These are phyloP conservation scores for Pestalotiopsis sp. DNA, from an alignment of 2,329 filamentous ascomycete species.

Conservation along the genomic window DNA sequence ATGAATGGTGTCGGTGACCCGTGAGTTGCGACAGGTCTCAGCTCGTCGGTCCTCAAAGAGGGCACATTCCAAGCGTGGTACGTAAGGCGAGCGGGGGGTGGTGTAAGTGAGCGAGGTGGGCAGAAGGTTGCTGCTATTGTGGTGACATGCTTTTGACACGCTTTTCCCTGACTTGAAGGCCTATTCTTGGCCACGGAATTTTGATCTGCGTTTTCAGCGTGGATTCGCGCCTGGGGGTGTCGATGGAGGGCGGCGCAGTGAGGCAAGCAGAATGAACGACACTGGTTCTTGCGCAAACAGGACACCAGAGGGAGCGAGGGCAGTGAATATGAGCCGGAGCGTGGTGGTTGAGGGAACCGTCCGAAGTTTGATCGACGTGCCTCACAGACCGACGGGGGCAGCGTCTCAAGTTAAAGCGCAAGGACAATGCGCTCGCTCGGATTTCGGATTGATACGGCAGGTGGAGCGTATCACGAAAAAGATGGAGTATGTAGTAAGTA, in stretches of 20 bases:
- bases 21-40: slow-evolving; percentile 16
- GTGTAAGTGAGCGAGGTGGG: background rate
- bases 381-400: slow-evolving; percentile 3
- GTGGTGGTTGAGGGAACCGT: slow-evolving; percentile 1
- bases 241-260: background rate
- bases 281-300: background rate
- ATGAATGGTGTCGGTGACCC: background rate
- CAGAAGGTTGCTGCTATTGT: slow-evolving; percentile 5
- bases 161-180: background rate
- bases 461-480: slow-evolving; percentile 2
- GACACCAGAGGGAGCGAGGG: background rate
- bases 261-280: background rate
- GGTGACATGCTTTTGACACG: slow-evolving; percentile 11
- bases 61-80: slow-evolving; percentile 10
- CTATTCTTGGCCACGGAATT: slow-evolving; percentile 11
- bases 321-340: background rate
- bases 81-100: background rate
- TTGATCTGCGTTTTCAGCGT: slow-evolving; percentile 11
- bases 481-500: background rate
- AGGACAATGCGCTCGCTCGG: slow-evolving; percentile 9
- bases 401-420: slow-evolving; percentile 11
- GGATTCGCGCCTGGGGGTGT: background rate
- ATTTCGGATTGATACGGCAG: slow-evolving; percentile 7
- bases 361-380: slow-evolving; percentile 12
- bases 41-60: slow-evolving; percentile 3